phyloP scores from a whole-genome alignment of 148 eudicot genomes.

The Chenopodium quinoa region DNA sequence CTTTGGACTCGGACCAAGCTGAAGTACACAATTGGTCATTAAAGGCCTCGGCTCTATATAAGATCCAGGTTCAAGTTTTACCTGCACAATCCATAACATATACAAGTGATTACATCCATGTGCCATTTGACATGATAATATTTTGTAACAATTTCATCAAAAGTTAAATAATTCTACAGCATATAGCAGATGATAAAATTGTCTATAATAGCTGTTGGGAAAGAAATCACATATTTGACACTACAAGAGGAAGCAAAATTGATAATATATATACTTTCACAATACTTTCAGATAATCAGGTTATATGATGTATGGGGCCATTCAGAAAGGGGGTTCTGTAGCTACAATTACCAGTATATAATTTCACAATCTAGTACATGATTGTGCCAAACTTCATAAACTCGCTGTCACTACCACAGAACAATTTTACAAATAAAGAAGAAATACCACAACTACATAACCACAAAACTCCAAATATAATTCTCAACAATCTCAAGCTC shows the following conservation, averaged over 20 bases:
- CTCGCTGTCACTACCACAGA: no score
- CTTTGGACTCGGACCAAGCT: slow-evolving; percentile 47
- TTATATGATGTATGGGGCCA: neutral
- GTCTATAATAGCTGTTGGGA: neutral
- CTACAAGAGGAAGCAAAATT: neutral
- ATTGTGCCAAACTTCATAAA: no score
- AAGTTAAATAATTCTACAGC: neutral
- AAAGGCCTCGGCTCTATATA: slow-evolving; percentile 30
- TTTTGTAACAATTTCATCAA: neutral
- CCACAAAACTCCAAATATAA: no score
- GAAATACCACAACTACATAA: no score
- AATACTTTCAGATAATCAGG: no score
- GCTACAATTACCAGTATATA: neutral
- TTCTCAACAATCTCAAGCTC: no score
- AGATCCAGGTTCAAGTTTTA: slow-evolving; percentile 35
- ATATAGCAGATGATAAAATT: neutral
- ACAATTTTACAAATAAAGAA: no score
- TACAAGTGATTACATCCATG: neutral
- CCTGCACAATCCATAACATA: slow-evolving; percentile 29
- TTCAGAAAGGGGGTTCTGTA: neutral
- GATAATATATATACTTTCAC: no score
- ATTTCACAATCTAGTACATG: no score
- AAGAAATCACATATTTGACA: neutral
- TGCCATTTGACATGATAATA: neutral
- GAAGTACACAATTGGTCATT: slow-evolving; percentile 41